Base-by-base conservation (phyloP, 495 filamentous ascomycete species). In the Jackrogersella minutella region DNA sequence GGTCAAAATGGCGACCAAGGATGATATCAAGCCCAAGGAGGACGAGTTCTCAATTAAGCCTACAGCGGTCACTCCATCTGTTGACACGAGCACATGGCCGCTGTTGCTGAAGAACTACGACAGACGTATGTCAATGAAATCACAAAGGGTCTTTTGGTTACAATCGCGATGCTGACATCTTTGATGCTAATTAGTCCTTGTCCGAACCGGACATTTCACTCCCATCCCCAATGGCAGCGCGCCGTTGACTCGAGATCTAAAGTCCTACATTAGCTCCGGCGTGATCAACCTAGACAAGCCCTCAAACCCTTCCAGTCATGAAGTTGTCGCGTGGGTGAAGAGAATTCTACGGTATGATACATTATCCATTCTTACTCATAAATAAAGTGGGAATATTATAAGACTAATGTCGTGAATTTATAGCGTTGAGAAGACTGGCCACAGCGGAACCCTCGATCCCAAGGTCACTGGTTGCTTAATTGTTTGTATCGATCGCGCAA, bases 261-360 rank as follows among this genome's bases (percentile, higher is more conserved):
- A 97, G 81, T 91, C 90, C 41, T 99, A 97, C 78, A 88, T 99
- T 71, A 91, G 89, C 77, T 95, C 91, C 64, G 95, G 95, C 78
- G 95, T 98, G 26, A 97, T 99, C 81, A 98, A 98, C 79, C 88
- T 96, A 53, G 95, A 98, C 84, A 99, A 99, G 79, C 95, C 95
- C 31, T 93, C 93, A 13, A 99, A 99, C 82, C 95, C 95, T 16
- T 97, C 92, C 58, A 95, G 91, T 72, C 95, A 99, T 82, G 95
- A 99, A 78, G 96, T 98, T 39, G 95, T 99, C 70, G 93, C 95
- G 55, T 99, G 95, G 96, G 88, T 97, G 61, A 99, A 99, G 88
- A 87, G 93, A 57, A 97, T 98, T 68, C 82, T 99, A 43, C 89
- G 91, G 92, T 96, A 86, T 22, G 64, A 28, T n/a, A n/a, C n/a